phyloP scores from a whole-genome alignment of 768 basidiomycete genomes.

The Tulasnella sp. region DNA sequence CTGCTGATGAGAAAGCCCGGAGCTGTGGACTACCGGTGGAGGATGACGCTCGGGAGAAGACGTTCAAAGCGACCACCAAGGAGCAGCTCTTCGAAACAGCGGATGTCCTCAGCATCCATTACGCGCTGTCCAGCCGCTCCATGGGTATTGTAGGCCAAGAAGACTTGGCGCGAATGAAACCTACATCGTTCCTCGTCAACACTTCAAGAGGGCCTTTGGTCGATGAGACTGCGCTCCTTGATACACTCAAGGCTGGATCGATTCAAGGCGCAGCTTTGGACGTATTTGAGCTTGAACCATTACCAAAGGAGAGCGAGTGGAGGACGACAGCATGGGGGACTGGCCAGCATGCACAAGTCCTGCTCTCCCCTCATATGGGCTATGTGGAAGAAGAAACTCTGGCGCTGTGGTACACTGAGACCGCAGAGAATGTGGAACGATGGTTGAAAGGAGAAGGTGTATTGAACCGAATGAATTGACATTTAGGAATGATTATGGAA shows the following conservation, averaged over 20 bases:
- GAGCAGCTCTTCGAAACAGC: conserved; percentile 41
- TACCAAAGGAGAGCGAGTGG: conserved; percentile 45
- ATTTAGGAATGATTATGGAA: too few relatives aligned
- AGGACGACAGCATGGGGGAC: conserved; percentile 27
- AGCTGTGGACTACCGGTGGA: too few relatives aligned
- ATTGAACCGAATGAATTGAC: too few relatives aligned
- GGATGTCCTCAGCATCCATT: conserved; percentile 51
- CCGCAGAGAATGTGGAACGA: too few relatives aligned
- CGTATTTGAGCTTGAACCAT: conserved; percentile 56
- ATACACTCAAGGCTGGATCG: conserved; percentile 33
- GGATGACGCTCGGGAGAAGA: conserved; percentile 37
- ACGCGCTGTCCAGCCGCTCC: conserved; percentile 44
- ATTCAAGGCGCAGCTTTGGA: conserved; percentile 55
- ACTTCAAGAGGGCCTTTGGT: conserved; percentile 56
- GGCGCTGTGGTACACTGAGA: too few relatives aligned
- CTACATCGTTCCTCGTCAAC: conserved; percentile 50
- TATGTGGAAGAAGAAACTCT: conserved; percentile 38
- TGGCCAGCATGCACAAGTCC: conserved; percentile 33
- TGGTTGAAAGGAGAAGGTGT: too few relatives aligned
- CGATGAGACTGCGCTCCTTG: conserved; percentile 44
- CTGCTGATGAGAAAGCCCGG: conserved; percentile 29
- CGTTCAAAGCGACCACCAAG: conserved; percentile 32
- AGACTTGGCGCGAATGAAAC: conserved; percentile 46
- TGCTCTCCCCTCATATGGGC: conserved; percentile 51
- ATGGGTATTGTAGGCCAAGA: conserved; percentile 36